These are phyloP conservation scores for Ogataea saltuana DNA, from an alignment of 805 yeast species.

Conservation along the genomic window DNA sequence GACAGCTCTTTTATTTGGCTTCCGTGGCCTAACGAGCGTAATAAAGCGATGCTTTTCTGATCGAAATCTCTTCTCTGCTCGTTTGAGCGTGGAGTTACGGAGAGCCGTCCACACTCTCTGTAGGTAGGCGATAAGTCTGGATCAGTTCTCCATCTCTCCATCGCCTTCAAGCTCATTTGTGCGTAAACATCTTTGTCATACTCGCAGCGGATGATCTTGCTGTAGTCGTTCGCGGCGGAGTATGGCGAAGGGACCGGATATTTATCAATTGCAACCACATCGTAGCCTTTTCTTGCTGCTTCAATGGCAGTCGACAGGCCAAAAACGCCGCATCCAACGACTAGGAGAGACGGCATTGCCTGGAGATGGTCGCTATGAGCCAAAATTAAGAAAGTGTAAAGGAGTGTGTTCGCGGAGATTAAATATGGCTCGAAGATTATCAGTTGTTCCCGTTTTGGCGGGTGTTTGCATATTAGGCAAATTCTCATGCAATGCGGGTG, in stretches of 20 bases:
- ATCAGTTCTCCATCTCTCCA: slow-evolving; percentile 40
- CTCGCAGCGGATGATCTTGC: slow-evolving; percentile 51
- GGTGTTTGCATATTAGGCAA: too few species aligned
- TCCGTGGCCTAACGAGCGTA: slow-evolving; percentile 33
- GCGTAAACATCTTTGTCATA: slow-evolving; percentile 45
- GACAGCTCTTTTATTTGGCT: slow-evolving; percentile 30
- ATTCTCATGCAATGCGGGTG: too few species aligned
- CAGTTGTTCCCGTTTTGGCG: too few species aligned
- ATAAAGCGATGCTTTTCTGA: slow-evolving; percentile 36
- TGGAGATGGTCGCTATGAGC: background rate
- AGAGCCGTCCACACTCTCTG: slow-evolving; percentile 43
- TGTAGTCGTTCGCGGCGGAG: slow-evolving; percentile 50
- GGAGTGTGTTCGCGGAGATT: too few species aligned
- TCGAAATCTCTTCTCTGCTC: slow-evolving; percentile 42
- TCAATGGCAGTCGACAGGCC: slow-evolving; percentile 48
- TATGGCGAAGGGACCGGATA: slow-evolving; percentile 44
- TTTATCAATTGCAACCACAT: slow-evolving; percentile 42
- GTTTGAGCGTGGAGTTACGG: slow-evolving; percentile 36
- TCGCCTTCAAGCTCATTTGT: slow-evolving; percentile 46
- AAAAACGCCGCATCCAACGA: slow-evolving; percentile 45
- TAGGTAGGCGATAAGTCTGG: slow-evolving; percentile 37
- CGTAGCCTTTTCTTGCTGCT: slow-evolving; percentile 33
- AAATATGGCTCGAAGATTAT: too few species aligned
- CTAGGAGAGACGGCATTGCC: slow-evolving; percentile 20
- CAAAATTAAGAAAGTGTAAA: background rate